phyloP scores from a whole-genome alignment of 2,329 filamentous ascomycete species.

The Microcera coccophila region DNA sequence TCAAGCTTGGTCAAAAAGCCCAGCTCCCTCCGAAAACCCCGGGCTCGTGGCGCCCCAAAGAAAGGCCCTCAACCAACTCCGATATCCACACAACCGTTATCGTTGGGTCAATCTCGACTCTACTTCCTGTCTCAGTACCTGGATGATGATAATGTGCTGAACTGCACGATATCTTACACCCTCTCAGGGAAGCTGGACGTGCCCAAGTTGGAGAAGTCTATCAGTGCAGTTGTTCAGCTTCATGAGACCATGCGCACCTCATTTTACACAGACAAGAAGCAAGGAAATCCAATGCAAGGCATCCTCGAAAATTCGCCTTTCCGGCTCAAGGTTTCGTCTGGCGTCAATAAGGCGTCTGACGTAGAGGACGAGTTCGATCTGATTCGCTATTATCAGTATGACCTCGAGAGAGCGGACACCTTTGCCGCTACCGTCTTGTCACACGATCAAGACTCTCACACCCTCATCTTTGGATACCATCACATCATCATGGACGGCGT shows the following conservation, averaged over 20 bases:
- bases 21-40: not conserved
- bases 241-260: not conserved
- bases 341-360: too few relatives aligned
- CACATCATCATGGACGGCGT: constrained; percentile 50
- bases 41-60: not conserved
- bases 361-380: too few relatives aligned
- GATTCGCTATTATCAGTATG: too few relatives aligned
- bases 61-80: not conserved
- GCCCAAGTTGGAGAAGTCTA: not conserved
- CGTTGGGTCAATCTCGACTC: constrained; percentile 39
- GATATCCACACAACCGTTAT: constrained; percentile 27
- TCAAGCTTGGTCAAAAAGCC: not conserved
- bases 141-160: constrained; percentile 38
- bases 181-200: constrained; percentile 26
- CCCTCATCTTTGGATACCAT: constrained; percentile 43
- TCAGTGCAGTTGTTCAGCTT: not conserved
- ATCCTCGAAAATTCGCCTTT: constrained; percentile 23
- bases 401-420: too few relatives aligned
- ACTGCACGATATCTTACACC: constrained; percentile 32
- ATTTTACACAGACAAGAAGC: not conserved
- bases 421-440: too few relatives aligned
- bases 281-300: constrained; percentile 9
- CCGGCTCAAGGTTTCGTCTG: too few relatives aligned
- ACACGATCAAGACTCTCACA: too few relatives aligned
- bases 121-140: constrained; percentile 36